Evolutionary conservation across 2,329 filamentous ascomycete genomes (phyloP).

Genomic region (Trichoderma asperellum): DNA sequence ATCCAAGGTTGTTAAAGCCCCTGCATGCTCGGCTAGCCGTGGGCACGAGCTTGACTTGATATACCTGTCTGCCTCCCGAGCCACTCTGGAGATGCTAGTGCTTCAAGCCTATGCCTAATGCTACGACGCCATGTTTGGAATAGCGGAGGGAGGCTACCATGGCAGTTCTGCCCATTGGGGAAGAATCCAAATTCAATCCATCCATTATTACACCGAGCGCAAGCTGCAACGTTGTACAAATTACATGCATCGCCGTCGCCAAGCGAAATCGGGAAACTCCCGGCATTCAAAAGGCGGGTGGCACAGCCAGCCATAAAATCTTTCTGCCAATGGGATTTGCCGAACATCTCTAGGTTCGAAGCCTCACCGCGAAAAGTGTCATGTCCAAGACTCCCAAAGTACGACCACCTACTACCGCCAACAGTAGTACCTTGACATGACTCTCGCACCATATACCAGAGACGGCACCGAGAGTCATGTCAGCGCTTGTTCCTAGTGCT

Average conservation of each 20-base stretch:
- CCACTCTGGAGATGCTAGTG: background rate
- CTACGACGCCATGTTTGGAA: background rate
- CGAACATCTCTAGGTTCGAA: background rate
- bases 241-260: background rate
- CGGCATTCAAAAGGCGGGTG: background rate
- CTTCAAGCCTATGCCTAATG: background rate
- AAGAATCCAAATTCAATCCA: background rate
- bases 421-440: background rate
- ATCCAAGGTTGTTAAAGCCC: constrained; percentile 1
- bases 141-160: background rate
- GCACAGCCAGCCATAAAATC: background rate
- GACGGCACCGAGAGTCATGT: background rate
- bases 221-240: background rate
- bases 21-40: background rate
- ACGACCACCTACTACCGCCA: no score
- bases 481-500: constrained; percentile 5
- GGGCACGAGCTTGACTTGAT: background rate
- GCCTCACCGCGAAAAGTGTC: constrained; percentile 9
- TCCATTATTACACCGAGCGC: background rate
- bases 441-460: background rate
- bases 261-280: background rate
- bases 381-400: background rate
- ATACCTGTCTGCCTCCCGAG: background rate
- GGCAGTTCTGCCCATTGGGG: background rate
- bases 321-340: background rate